Base-by-base conservation (phyloP, 78 protist genomes). In the Dictyostelium brefeldianum region DNA sequence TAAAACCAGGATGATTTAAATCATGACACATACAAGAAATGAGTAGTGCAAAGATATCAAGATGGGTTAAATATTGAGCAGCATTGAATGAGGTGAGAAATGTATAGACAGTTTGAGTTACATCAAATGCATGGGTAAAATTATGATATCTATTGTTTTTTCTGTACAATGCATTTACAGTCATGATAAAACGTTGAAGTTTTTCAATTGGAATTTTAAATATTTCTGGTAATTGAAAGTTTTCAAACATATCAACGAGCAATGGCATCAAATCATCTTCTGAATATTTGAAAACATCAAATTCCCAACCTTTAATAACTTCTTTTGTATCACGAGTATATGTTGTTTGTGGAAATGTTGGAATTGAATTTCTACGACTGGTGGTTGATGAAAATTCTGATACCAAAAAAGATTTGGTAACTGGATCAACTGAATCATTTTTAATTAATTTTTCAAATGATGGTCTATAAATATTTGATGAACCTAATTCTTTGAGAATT, bases 81-180 rank as follows among this genome's bases (percentile, higher is more conserved):
- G 92, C 41, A 50, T 78, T 59, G 25, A 82, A 75, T 9, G 91
- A 78, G 1, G 84, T 91, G 43, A 97, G 29, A 53, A 94, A 56
- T 12, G 71, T 36, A 71, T 59, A 96, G 43, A 25, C 43, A 0
- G 84, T 91, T 56, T 97, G 98, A 5, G 96, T 83, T 8, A 96
- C 97, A 57, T 98, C 99, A 29, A 98, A 71, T 7, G 98, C 98
- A 83, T 98, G 99, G 14, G 18, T 50, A 71, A 96, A 98, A 85
- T 96, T 98, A 81, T 98, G 99, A 89, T 97, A 97, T 46, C 83
- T 29, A 51, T 46, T 73, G n/a, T 73, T 77, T 31, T 87, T 87
- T 51, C 93, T 78, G 25, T 87, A 87, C 3, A 87, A 53, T 31
- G 84, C 67, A 65, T 87, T 70, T 1, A 87, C 84, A 2, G 93